These are phyloP conservation scores for Stromatinia cepivora DNA, from an alignment of 2,329 filamentous ascomycete species.

Conservation along the genomic window DNA sequence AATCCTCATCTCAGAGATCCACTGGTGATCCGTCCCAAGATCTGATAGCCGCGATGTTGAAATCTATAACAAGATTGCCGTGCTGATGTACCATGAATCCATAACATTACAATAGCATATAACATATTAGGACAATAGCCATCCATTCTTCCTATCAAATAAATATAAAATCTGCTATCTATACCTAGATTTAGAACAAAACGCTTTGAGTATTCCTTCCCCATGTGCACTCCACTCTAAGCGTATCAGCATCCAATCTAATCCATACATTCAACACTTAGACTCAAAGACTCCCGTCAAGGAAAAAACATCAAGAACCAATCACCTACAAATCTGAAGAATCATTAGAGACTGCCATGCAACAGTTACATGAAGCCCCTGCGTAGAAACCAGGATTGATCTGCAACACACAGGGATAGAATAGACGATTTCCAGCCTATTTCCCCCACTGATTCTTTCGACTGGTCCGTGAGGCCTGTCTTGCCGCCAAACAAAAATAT, in stretches of 20 bases:
- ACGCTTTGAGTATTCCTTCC: background rate
- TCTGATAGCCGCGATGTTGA: no score
- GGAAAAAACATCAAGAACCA: background rate
- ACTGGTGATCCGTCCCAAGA: no score
- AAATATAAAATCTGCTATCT: no score
- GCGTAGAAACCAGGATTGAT: background rate
- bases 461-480: conserved; percentile 17
- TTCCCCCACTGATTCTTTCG: background rate
- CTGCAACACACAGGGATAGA: background rate
- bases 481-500: conserved; percentile 21
- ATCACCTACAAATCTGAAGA: background rate
- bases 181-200: background rate
- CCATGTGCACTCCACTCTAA: conserved; percentile 1
- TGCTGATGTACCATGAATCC: no score
- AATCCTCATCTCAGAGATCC: no score
- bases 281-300: background rate
- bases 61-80: no score
- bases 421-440: background rate
- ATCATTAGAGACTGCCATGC: conserved; percentile 15
- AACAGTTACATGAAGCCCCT: conserved; percentile 19
- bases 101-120: no score
- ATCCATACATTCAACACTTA: background rate
- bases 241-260: conserved; percentile 6
- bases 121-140: no score
- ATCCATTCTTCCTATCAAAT: no score